A percentile compares a stretch with the other conserved stretches of the same genome.
These are phyloP conservation scores for Coemansia nantahalensis DNA, from an alignment of 192 early-diverging fungal genomes.

Conservation along the genomic window DNA sequence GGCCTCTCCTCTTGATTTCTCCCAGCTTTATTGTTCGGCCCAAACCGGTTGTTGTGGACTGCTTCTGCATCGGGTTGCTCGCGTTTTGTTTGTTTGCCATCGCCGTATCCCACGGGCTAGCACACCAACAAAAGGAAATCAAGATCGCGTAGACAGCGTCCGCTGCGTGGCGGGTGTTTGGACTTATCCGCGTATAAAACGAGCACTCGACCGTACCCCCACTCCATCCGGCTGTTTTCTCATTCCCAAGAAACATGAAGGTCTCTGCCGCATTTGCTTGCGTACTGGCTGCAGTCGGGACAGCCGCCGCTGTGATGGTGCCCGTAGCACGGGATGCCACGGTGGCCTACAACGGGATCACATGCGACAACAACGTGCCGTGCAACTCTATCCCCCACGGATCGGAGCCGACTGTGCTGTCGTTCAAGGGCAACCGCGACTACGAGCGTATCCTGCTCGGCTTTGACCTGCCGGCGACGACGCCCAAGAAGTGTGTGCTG, in stretches of 20 bases:
- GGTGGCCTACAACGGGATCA: conserved; percentile 31
- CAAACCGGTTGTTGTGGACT: too few relatives aligned
- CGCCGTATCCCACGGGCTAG: too few relatives aligned
- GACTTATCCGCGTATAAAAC: too few relatives aligned
- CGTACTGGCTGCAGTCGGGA: conserved; percentile 10
- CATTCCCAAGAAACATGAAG: conserved; percentile 7
- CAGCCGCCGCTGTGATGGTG: conserved; percentile 6
- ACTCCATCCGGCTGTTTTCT: too few relatives aligned
- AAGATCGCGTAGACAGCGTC: too few relatives aligned
- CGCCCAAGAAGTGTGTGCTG: conserved; percentile 22
- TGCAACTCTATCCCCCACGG: conserved; percentile 29
- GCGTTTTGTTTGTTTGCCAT: neutral
- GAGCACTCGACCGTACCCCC: too few relatives aligned
- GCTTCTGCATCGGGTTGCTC: too few relatives aligned
- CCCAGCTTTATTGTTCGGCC: too few relatives aligned
- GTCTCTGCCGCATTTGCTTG: neutral
- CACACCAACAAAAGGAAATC: too few relatives aligned
- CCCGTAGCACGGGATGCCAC: conserved; percentile 30
- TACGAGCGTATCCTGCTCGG: conserved; percentile 40
- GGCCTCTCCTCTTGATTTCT: too few relatives aligned
- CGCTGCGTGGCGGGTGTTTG: too few relatives aligned
- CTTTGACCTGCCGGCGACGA: conserved; percentile 36
- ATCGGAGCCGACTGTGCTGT: conserved; percentile 11
- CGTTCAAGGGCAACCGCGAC: conserved; percentile 51
- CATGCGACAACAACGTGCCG: conserved; percentile 26